These are phyloP conservation scores for Yamadazyma pseudoaaseri DNA, from an alignment of 1,139 yeast genomes.

Conservation along the genomic window DNA sequence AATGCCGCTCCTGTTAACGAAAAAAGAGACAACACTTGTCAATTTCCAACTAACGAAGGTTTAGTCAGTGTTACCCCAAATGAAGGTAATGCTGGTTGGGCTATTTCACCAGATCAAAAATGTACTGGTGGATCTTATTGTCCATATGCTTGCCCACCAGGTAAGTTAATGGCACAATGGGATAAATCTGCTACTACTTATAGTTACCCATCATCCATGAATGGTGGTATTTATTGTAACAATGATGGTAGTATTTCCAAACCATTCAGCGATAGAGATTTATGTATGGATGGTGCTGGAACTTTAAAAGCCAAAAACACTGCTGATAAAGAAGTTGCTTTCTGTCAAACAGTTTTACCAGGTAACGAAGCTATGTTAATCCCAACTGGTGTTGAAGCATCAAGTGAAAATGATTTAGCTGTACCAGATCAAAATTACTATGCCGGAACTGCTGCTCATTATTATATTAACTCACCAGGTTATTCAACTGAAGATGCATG, in stretches of 20 bases:
- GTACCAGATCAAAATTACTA: constrained; percentile 79
- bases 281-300: constrained; percentile 77
- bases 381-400: constrained; percentile 64
- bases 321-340: constrained; percentile 61
- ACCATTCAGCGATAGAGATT: constrained; percentile 56
- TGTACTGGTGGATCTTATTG: constrained; percentile 78
- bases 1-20: constrained; percentile 27
- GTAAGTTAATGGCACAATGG: constrained; percentile 80
- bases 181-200: constrained; percentile 59
- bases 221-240: constrained; percentile 82
- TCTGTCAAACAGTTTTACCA: constrained; percentile 91
- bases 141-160: constrained; percentile 88
- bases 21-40: constrained; percentile 48
- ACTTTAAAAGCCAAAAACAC: constrained; percentile 61
- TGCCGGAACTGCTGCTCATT: constrained; percentile 83
- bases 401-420: constrained; percentile 54
- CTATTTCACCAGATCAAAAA: constrained; percentile 72
- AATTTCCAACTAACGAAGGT: constrained; percentile 65
- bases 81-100: constrained; percentile 79
- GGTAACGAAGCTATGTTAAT: constrained; percentile 94
- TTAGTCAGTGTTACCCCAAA: constrained; percentile 64
- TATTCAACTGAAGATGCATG: constrained; percentile 75
- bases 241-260: constrained; percentile 64
- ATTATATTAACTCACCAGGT: constrained; percentile 85
- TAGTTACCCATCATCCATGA: constrained; percentile 66